These are phyloP conservation scores for Penicillium canescens DNA, from an alignment of 495 filamentous ascomycete genomes.

Conservation along the genomic window DNA sequence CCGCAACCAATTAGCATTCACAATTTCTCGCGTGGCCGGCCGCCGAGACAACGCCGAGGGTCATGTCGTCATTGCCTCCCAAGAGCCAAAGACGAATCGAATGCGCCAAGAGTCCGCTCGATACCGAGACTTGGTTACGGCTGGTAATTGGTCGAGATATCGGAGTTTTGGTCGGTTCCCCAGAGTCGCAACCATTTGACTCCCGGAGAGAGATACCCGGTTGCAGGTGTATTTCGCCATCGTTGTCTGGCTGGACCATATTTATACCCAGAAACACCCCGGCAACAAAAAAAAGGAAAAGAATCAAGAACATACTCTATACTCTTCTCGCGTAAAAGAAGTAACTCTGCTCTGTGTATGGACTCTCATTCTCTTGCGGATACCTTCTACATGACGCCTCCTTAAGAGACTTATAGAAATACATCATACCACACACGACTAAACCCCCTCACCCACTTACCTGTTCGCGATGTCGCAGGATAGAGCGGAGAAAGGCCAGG, in stretches of 20 bases:
- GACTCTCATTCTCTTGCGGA: slow-evolving; percentile 37
- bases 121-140: slow-evolving; percentile 7
- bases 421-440: background rate
- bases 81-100: background rate
- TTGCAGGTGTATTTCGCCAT: slow-evolving; percentile 18
- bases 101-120: slow-evolving; percentile 21
- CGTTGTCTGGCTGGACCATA: slow-evolving; percentile 5
- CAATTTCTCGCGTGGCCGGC: slow-evolving; percentile 20
- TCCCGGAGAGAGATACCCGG: slow-evolving; percentile 8
- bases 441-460: slow-evolving; percentile 3
- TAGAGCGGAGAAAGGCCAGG: slow-evolving; percentile 38
- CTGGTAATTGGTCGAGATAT: slow-evolving; percentile 10
- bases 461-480: slow-evolving; percentile 47
- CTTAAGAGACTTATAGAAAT: slow-evolving; percentile 34
- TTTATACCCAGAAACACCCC: slow-evolving; percentile 18
- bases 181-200: slow-evolving; percentile 9
- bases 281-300: background rate
- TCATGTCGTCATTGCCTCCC: slow-evolving; percentile 30
- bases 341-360: slow-evolving; percentile 27
- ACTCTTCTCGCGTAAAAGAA: background rate
- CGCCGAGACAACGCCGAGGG: slow-evolving; percentile 26
- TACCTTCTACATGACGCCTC: slow-evolving; percentile 39
- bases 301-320: slow-evolving; percentile 3
- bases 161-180: slow-evolving; percentile 7
- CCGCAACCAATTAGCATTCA: slow-evolving; percentile 16